A percentile compares a stretch with the other conserved stretches of the same genome.
Evolutionary conservation across 495 filamentous ascomycete genomes (phyloP).

Genomic region (Penicillium crystallinum): DNA sequence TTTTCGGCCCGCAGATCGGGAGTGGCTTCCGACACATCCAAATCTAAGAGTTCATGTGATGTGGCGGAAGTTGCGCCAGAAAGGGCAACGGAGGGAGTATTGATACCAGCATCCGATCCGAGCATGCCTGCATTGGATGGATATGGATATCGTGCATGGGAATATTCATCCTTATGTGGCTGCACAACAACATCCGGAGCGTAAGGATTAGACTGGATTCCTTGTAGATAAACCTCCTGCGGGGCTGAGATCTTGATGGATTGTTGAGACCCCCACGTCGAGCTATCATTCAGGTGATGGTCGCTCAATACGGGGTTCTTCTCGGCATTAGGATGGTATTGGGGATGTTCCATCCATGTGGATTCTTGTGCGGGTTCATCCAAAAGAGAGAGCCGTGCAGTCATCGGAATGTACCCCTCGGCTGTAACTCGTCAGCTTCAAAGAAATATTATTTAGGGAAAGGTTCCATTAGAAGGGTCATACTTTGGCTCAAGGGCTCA

Average conservation of each 20-base stretch:
- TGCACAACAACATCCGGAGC: conserved; percentile 13
- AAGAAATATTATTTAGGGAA: not conserved
- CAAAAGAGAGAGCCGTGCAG: conserved; percentile 39
- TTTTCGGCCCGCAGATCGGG: conserved; percentile 2
- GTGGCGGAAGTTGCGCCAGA: conserved; percentile 30
- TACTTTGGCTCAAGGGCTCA: conserved; percentile 33
- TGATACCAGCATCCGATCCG: conserved; percentile 18
- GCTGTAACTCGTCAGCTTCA: conserved; percentile 22
- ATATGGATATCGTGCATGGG: not conserved
- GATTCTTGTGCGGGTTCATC: conserved; percentile 26
- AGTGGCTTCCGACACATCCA: conserved; percentile 16
- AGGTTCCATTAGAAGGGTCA: not conserved
- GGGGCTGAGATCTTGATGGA: conserved; percentile 16
- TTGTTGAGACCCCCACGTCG: conserved; percentile 21
- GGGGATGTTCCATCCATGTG: conserved; percentile 8
- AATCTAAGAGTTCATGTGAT: conserved; percentile 38
- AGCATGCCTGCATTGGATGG: conserved; percentile 10
- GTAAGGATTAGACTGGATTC: conserved; percentile 15
- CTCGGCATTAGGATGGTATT: not conserved
- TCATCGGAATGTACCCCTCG: conserved; percentile 45
- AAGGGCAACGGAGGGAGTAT: conserved; percentile 20
- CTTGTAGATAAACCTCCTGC: conserved; percentile 17
- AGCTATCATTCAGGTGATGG: conserved; percentile 1
- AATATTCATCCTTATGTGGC: not conserved
- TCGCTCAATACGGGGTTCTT: not conserved